Evolutionary conservation across 192 early-diverging fungal genomes (phyloP).

Genomic region (Kappamyces sp.): DNA sequence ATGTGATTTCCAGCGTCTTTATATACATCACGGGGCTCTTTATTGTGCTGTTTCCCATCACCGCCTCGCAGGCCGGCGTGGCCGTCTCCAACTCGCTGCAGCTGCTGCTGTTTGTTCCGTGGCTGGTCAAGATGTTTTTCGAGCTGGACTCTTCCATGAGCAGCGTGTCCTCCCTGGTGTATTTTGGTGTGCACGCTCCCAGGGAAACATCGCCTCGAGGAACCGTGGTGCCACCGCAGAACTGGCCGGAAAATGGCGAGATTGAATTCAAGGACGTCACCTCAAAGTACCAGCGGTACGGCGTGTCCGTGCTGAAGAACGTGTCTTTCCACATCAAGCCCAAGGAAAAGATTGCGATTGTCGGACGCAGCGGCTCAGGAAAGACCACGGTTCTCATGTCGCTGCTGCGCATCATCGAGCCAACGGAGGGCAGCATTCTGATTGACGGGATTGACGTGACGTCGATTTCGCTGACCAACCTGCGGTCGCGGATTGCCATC

Average conservation of each 20-base stretch:
- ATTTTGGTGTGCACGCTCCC: constrained; percentile 43
- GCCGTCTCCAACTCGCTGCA: constrained; percentile 62
- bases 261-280: constrained; percentile 56
- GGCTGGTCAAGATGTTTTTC: constrained; percentile 48
- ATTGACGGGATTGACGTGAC: constrained; percentile 66
- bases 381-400: constrained; percentile 20
- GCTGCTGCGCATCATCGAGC: constrained; percentile 37
- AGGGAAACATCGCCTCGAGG: constrained; percentile 18
- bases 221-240: constrained; percentile 28
- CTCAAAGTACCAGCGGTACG: constrained; percentile 53
- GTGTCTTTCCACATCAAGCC: constrained; percentile 27
- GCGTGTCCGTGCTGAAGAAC: constrained; percentile 44
- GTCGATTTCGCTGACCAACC: constrained; percentile 48
- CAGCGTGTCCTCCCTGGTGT: constrained; percentile 50
- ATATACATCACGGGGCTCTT: constrained; percentile 58
- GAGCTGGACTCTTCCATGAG: constrained; percentile 56
- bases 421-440: constrained; percentile 34
- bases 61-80: constrained; percentile 44
- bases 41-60: constrained; percentile 19
- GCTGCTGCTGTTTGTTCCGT: constrained; percentile 63
- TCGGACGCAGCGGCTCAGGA: constrained; percentile 29
- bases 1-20: constrained; percentile 55
- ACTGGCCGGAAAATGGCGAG: constrained; percentile 33
- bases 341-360: constrained; percentile 45
- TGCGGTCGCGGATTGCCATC: constrained; percentile 64